Base-by-base conservation (phyloP, 805 yeast species). In the Brettanomyces naardenensis region DNA sequence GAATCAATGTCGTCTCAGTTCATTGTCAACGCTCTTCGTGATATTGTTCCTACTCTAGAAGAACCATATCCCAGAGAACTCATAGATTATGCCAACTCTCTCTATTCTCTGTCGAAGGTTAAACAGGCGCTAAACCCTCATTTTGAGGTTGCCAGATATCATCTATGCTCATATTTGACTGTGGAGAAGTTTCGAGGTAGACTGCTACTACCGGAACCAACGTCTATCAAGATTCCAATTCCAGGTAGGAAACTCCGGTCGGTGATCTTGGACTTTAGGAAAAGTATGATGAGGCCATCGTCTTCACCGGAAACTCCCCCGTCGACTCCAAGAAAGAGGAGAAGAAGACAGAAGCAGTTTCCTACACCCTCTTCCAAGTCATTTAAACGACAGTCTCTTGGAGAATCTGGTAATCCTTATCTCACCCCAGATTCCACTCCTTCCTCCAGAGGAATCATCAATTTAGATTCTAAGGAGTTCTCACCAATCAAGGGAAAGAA, bases 141-240 rank as follows among this genome's bases (percentile, higher is more conserved):
- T 28, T 73, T 75, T 36, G 89, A 82, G 44, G 61, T 71, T 2
- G 87, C 86, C 2, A 62, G 90, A 38, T 69, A 68, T 39, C 89
- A 82, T 52, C 53, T 83, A 10, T 78, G 87, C 53, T 82, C 87
- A 4, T 73, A 62, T 44, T 52, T 80, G 19, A 80, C 84, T 0
- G 70, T 71, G 11, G 77, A 75, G 40, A 65, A 66, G 43, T 66
- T 71, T 31, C 59, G 61, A 10, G 58, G 61, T 9, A 58, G 58
- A 26, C 59, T 72, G 31, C 56, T 65, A 3, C 60, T 76, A 6
- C 71, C 80, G 1, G 60, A 61, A 3, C 83, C 81, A 5, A 61
- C 61, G 25, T 36, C 63, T 27, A 68, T 66, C 33, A 68, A 66
- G 43, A 69, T 82, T 2, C 90, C 92, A 0, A 56, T 79, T 3